These are phyloP conservation scores for Adansonia madagascariensis DNA, from an alignment of 441 rosid species.

Conservation along the genomic window DNA sequence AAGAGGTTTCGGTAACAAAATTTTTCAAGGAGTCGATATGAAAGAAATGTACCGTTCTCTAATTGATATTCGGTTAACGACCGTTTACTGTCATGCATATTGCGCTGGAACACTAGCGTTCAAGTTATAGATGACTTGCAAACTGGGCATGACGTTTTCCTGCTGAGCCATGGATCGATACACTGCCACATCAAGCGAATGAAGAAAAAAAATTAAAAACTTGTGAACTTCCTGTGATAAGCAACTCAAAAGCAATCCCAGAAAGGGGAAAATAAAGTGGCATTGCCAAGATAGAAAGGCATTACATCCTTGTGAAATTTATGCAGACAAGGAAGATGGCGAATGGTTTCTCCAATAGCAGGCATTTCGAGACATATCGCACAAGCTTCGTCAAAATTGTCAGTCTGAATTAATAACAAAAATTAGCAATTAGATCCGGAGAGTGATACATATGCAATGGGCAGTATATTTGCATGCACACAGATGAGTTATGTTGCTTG, in stretches of 20 bases:
- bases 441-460: not conserved
- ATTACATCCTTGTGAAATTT: constrained; percentile 89
- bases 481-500: not conserved
- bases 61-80: not conserved
- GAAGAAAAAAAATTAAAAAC: constrained; percentile 11
- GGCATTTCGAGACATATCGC: constrained; percentile 87
- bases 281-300: constrained; percentile 1
- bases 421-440: constrained; percentile 26
- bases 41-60: constrained; percentile 15
- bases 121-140: constrained; percentile 79
- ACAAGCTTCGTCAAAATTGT: constrained; percentile 69
- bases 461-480: not conserved
- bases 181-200: constrained; percentile 58
- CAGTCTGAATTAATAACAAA: constrained; percentile 50
- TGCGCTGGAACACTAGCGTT: constrained; percentile 18
- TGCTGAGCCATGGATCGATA: constrained; percentile 90
- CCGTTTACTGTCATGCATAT: not conserved
- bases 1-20: not conserved
- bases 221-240: not conserved
- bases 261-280: not conserved
- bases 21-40: not conserved
- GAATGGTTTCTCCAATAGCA: constrained; percentile 70
- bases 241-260: constrained; percentile 12
- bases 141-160: constrained; percentile 81
- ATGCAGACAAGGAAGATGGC: constrained; percentile 96